A percentile compares a stretch with the other conserved stretches of the same genome.
These are phyloP conservation scores for Mallotus repandus DNA, from an alignment of 441 rosid species.

Conservation along the genomic window DNA sequence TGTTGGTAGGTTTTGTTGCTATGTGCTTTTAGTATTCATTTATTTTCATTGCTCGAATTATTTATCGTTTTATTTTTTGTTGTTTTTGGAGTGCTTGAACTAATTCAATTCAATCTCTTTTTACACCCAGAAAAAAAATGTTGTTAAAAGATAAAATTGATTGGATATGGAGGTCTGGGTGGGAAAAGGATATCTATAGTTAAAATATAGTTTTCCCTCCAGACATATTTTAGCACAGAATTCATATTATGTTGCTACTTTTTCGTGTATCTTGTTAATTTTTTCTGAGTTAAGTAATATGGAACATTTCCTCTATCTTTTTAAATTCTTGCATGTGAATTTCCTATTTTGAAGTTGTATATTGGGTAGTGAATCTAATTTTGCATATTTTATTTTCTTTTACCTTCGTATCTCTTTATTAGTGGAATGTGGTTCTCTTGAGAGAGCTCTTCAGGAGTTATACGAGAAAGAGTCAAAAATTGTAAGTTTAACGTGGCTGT, in stretches of 20 bases:
- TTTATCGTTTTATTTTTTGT: too few species aligned
- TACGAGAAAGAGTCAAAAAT: constrained; percentile 68
- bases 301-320: neutral
- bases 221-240: neutral
- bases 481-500: constrained; percentile 43
- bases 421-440: constrained; percentile 74
- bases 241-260: neutral
- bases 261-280: neutral
- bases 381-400: constrained; percentile 3
- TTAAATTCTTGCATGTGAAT: neutral
- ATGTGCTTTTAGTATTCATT: too few species aligned
- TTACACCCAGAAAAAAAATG: too few species aligned
- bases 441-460: constrained; percentile 82
- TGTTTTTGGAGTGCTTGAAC: neutral
- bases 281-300: neutral
- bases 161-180: too few species aligned
- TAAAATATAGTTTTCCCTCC: neutral
- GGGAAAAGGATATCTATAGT: too few species aligned
- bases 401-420: constrained; percentile 69
- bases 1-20: too few species aligned
- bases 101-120: neutral
- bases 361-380: neutral
- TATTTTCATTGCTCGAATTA: too few species aligned
- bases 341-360: neutral
- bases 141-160: too few species aligned